phyloP scores from a whole-genome alignment of 495 filamentous ascomycete species.

The Lasiosphaeria ovina region DNA sequence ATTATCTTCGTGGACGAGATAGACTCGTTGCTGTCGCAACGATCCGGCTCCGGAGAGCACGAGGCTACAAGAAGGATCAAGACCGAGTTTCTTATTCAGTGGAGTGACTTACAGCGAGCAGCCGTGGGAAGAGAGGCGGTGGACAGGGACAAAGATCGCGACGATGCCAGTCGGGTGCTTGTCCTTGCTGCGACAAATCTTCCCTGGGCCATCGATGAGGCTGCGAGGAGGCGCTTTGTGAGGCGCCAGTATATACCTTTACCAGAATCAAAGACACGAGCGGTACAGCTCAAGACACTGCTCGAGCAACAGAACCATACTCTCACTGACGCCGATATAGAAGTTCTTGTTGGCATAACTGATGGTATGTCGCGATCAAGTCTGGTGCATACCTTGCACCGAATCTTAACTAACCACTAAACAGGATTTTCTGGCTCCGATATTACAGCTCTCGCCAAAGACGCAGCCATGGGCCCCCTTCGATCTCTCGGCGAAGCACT shows the following conservation, averaged over 20 bases:
- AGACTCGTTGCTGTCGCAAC: constrained; percentile 85
- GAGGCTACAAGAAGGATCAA: constrained; percentile 94
- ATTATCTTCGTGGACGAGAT: constrained; percentile 99
- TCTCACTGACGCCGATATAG: constrained; percentile 70
- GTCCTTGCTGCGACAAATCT: constrained; percentile 95
- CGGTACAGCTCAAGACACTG: constrained; percentile 71
- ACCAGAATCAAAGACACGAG: constrained; percentile 78
- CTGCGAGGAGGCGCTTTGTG: constrained; percentile 87
- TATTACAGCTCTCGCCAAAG: constrained; percentile 95
- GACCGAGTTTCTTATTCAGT: constrained; percentile 97
- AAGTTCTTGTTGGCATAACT: constrained; percentile 74
- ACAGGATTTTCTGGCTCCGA: constrained; percentile 95
- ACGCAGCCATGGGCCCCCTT: constrained; percentile 96
- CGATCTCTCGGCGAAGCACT: constrained; percentile 88
- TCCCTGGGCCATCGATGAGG: constrained; percentile 98
- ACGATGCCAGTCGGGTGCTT: constrained; percentile 86
- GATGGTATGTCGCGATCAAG: constrained; percentile 60
- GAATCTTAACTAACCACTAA: constrained; percentile 1
- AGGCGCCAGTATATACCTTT: constrained; percentile 94
- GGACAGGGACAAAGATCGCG: constrained; percentile 65
- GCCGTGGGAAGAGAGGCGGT: constrained; percentile 78
- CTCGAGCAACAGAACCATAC: constrained; percentile 85
- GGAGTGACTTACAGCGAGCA: constrained; percentile 88
- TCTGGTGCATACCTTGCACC: constrained; percentile 1
- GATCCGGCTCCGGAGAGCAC: constrained; percentile 81